These are phyloP conservation scores for Penicillium crustosum DNA, from an alignment of 2,329 filamentous ascomycete species.

Conservation along the genomic window DNA sequence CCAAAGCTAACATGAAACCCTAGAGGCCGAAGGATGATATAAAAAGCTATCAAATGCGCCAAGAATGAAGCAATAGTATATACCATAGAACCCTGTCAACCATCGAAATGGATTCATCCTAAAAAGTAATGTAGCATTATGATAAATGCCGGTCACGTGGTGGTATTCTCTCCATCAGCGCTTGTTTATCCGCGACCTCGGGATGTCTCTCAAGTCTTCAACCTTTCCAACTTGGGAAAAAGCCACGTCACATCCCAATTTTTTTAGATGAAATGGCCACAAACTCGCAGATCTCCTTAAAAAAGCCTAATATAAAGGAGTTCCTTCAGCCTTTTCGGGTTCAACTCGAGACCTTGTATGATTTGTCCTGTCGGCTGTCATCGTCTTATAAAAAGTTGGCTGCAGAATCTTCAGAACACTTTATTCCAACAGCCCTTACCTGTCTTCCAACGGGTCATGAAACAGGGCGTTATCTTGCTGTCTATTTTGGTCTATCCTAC, in stretches of 20 bases:
- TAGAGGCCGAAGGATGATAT: neutral
- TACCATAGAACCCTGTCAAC: neutral
- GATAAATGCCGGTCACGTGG: slow-evolving; percentile 4
- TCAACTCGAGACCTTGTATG: slow-evolving; percentile 34
- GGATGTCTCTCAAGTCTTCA: neutral
- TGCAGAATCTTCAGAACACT: slow-evolving; percentile 40
- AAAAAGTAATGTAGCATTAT: neutral
- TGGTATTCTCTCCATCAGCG: slow-evolving; percentile 1
- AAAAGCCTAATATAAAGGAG: slow-evolving; percentile 16
- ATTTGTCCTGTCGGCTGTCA: slow-evolving; percentile 39
- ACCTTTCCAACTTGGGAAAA: neutral
- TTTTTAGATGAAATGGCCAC: neutral
- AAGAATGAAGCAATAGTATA: neutral
- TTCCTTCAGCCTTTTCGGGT: slow-evolving; percentile 35
- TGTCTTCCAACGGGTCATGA: slow-evolving; percentile 49
- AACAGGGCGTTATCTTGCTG: slow-evolving; percentile 54
- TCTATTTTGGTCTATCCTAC: slow-evolving; percentile 55
- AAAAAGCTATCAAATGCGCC: too few relatives aligned
- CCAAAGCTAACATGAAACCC: neutral
- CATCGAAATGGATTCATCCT: neutral
- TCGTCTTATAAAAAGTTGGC: slow-evolving; percentile 39
- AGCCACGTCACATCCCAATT: neutral
- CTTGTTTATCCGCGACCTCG: neutral
- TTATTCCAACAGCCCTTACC: slow-evolving; percentile 45
- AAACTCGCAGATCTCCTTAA: neutral